A percentile compares a stretch with the other conserved stretches of the same genome.
Evolutionary conservation across 768 basidiomycete species (phyloP).

Genomic region (Leccinum pellstonianum): DNA sequence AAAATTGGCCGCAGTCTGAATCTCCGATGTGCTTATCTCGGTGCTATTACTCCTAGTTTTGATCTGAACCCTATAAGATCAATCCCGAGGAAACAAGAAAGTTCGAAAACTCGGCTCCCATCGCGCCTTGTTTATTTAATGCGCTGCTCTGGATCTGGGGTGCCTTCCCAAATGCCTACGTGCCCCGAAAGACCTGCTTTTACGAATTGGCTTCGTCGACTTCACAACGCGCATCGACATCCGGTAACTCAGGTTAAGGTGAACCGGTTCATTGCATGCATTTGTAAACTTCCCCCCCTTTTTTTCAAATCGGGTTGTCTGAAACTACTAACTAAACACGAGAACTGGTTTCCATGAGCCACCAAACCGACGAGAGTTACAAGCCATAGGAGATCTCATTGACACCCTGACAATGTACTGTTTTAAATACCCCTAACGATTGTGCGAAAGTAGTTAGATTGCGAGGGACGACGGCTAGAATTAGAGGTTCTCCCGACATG

Average conservation of each 20-base stretch:
- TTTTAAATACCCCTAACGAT: background rate
- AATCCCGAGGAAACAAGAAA: constrained; percentile 15
- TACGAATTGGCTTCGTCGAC: constrained; percentile 6
- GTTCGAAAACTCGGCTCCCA: constrained; percentile 12
- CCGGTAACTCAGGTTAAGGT: constrained; percentile 4
- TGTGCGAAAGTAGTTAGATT: constrained; percentile 11
- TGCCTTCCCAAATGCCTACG: constrained; percentile 16
- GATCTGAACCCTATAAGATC: constrained; percentile 7
- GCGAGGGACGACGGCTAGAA: constrained; percentile 1
- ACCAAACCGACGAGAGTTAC: background rate
- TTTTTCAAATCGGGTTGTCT: constrained; percentile 6
- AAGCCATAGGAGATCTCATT: background rate
- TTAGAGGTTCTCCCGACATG: background rate
- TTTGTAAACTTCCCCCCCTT: background rate
- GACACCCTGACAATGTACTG: background rate
- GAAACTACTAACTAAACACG: background rate
- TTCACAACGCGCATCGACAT: constrained; percentile 2
- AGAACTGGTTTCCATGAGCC: constrained; percentile 21
- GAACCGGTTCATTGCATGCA: constrained; percentile 5
- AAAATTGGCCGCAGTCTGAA: constrained; percentile 7
- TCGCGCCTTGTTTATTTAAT: constrained; percentile 12
- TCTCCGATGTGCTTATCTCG: constrained; percentile 17
- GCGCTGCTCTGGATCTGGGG: constrained; percentile 31
- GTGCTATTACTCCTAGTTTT: constrained; percentile 7
- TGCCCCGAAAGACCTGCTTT: constrained; percentile 2